Evolutionary conservation across 2,329 filamentous ascomycete species (phyloP), one percentile per base, ranked within the genome.

Genomic region (Exophiala dermatitidis): DNA sequence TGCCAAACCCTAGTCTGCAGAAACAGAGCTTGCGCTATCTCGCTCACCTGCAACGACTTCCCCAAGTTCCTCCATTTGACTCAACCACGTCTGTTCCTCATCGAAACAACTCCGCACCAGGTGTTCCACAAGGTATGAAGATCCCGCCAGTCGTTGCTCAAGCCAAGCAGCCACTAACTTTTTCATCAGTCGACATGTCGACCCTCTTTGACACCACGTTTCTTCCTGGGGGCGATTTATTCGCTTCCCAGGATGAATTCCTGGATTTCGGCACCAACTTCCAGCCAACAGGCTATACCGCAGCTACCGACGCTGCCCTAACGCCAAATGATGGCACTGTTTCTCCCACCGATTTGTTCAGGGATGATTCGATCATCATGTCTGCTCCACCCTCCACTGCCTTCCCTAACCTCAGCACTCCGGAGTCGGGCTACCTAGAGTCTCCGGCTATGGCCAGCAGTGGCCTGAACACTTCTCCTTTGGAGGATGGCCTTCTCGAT

Each of bases 301-400:
- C 50, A 45, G 36, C 46, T n/a, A 54, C 42, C 19, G 19, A 19
- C 37, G 41, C 48, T 34, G 52, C 34, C 54, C 56, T 34, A 31
- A 43, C 9, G 36, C 52, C 37, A 52, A 55, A 54, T 42, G 48
- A 53, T 55, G 78, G 77, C 62, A 93, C 88, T 44, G 79, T 94
- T 56, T 94, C 88, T 57, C 88, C 88, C 29, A 82, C 85, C 67
- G 87, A 93, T 63, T 75, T 93, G 60, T 71, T 83, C 55, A 75
- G 87, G 61, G 79, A 80, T 60, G 84, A 83, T 66, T 52, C 52
- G 9, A 55, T 53, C 19, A 51, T 60, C 48, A 57, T 60, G 54
- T 91, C 87, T 62, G 82, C 86, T 36, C 88, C 88, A 28, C 85
- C 86, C 69, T 93, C 88, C 2, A 79, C 83, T 44, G 82, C 86